Evolutionary conservation across 805 yeast genomes (phyloP).

Genomic region (Cyberlindnera samutprakarnensis): DNA sequence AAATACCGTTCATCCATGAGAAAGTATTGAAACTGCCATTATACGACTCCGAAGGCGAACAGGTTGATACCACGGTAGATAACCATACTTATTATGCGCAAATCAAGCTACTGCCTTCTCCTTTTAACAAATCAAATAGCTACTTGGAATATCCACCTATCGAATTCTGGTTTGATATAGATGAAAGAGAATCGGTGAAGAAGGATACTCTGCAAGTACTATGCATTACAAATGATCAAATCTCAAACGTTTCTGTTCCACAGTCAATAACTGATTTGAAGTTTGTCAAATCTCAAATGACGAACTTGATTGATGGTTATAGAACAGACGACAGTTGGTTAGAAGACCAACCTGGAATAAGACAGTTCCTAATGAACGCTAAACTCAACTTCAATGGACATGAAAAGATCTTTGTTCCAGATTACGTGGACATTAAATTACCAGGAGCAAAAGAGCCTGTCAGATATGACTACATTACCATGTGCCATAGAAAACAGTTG

Average conservation of each 20-base stretch:
- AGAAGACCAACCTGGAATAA: conserved; percentile 34
- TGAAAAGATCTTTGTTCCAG: conserved; percentile 29
- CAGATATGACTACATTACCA: conserved; percentile 36
- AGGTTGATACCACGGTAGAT: conserved; percentile 13
- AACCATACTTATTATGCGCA: conserved; percentile 32
- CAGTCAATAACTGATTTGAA: conserved; percentile 34
- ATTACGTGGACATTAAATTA: conserved; percentile 30
- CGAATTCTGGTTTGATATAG: conserved; percentile 47
- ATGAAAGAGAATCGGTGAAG: conserved; percentile 28
- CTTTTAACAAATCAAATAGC: conserved; percentile 23
- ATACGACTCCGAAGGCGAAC: conserved; percentile 6
- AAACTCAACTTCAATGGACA: conserved; percentile 35
- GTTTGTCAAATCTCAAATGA: conserved; percentile 21
- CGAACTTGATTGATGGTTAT: conserved; percentile 11
- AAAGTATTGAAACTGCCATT: conserved; percentile 11
- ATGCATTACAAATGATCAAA: conserved; percentile 38
- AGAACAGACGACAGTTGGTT: conserved; percentile 16
- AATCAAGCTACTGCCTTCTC: conserved; percentile 38
- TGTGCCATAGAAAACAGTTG: conserved; percentile 37
- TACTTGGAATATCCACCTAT: conserved; percentile 40
- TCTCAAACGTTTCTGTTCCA: conserved; percentile 36
- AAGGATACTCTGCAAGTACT: conserved; percentile 29
- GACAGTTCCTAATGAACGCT: conserved; percentile 30
- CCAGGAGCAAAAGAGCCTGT: conserved; percentile 29
- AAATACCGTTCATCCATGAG: conserved; percentile 16